Conservation (phyloP, 148 eudicot genomes). For the Nepenthes gracilis region DNA sequence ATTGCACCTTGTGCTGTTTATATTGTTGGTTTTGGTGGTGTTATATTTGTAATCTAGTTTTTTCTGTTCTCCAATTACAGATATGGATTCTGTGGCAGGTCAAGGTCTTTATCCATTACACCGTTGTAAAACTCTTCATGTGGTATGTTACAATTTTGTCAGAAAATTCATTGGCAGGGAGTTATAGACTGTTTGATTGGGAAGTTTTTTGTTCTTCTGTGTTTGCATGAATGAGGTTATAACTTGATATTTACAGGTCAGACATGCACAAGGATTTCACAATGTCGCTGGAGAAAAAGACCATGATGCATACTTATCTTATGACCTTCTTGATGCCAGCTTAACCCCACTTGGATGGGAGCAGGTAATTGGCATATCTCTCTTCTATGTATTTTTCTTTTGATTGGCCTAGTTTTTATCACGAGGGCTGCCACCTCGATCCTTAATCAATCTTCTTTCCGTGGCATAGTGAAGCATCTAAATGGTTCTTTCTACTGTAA, state of each 20-base stretch:
- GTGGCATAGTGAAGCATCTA: not conserved
- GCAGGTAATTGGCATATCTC: conserved; percentile 37
- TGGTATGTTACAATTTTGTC: conserved; percentile 30
- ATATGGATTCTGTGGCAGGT: conserved; percentile 43
- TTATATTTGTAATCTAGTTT: too few species aligned
- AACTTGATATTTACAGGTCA: conserved; percentile 38
- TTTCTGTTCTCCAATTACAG: conserved; percentile 17
- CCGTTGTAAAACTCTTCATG: conserved; percentile 81
- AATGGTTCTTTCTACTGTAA: conserved; percentile 2
- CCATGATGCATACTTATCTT: conserved; percentile 42
- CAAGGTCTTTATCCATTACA: conserved; percentile 65
- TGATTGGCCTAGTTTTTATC: not conserved
- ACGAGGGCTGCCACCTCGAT: not conserved
- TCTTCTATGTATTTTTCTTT: not conserved
- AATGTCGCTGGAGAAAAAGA: conserved; percentile 84
- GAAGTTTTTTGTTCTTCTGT: not conserved
- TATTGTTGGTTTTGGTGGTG: too few species aligned
- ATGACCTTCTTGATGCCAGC: conserved; percentile 75
- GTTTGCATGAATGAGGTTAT: not conserved
- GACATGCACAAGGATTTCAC: conserved; percentile 97
- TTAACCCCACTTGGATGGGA: conserved; percentile 89
- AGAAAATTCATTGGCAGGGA: too few species aligned
- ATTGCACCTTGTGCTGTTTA: too few species aligned
- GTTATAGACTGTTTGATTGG: not conserved
- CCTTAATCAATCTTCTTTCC: not conserved